Percentiles rank a stretch among this genome's conserved stretches.
Evolutionary conservation across 495 filamentous ascomycete genomes (phyloP).

Genomic region (Penicillium tannophilum): DNA sequence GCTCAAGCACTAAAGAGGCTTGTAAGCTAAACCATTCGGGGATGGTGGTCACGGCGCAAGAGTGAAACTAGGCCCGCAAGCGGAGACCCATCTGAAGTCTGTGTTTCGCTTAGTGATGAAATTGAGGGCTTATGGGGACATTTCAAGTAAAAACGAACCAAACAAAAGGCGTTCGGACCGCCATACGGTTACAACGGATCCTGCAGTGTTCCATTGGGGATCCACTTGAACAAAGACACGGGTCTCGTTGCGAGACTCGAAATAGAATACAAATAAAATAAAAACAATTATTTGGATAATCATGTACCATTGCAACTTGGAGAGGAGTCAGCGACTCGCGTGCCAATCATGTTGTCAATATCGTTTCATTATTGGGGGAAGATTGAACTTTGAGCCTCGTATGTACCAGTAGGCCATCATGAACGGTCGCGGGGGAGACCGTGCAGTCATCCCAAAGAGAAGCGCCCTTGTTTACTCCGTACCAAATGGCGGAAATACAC

Average conservation of each 20-base stretch:
- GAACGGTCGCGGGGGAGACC: slow-evolving; percentile 2
- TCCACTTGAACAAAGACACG: neutral
- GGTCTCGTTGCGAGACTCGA: neutral
- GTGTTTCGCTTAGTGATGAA: neutral
- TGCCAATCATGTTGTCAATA: neutral
- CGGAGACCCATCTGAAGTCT: neutral
- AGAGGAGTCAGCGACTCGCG: too few relatives aligned
- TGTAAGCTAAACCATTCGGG: neutral
- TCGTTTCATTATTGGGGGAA: neutral
- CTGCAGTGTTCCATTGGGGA: neutral
- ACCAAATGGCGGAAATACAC: neutral
- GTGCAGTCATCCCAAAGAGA: neutral
- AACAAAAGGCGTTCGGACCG: neutral
- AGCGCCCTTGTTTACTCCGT: neutral
- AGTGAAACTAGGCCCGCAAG: neutral
- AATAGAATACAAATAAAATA: neutral
- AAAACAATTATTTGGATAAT: too few relatives aligned
- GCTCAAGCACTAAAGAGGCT: neutral
- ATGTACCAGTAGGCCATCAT: too few relatives aligned
- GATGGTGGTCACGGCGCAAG: neutral
- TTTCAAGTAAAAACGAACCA: neutral
- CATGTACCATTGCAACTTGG: too few relatives aligned
- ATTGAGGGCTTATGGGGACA: neutral
- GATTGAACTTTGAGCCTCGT: slow-evolving; percentile 2
- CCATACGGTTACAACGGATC: neutral